phyloP scores from a whole-genome alignment of 169 alveolate genomes.

The Eimeria mitis region DNA sequence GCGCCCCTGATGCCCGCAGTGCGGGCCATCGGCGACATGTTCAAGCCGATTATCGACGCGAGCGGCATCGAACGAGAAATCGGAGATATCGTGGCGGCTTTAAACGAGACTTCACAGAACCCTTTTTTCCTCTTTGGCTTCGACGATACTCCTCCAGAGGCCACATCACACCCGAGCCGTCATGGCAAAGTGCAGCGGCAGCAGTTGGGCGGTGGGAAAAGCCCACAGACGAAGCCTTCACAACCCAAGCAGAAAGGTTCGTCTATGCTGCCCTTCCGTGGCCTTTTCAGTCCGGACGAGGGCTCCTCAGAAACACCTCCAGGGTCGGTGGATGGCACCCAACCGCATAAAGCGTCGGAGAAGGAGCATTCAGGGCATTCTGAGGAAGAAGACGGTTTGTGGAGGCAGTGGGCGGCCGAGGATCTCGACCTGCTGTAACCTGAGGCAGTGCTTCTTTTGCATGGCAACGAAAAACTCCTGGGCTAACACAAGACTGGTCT shows the following conservation, averaged over 20 bases:
- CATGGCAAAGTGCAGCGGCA: neutral
- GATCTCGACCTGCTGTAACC: neutral
- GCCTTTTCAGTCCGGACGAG: neutral
- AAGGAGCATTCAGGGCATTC: neutral
- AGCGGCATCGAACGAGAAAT: conserved; percentile 1
- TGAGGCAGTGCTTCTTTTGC: neutral
- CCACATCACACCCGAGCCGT: neutral
- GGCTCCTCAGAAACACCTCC: neutral
- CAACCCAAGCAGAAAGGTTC: conserved; percentile 1
- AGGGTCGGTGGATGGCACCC: neutral
- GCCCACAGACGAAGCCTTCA: neutral
- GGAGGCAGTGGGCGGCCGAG: neutral
- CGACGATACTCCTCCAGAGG: neutral
- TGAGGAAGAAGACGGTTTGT: neutral
- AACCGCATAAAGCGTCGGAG: neutral
- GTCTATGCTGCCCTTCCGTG: neutral
- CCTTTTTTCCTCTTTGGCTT: conserved; percentile 5
- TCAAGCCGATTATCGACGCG: neutral
- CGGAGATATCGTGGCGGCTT: conserved; percentile 2
- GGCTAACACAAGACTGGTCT: neutral
- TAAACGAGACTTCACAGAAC: conserved; percentile 5
- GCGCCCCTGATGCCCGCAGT: neutral
- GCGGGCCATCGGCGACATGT: neutral
- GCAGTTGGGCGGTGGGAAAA: neutral
- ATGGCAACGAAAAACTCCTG: neutral